Evolutionary conservation across 2,329 filamentous ascomycete species (phyloP).

Genomic region (Ophioceras dolichostomum): DNA sequence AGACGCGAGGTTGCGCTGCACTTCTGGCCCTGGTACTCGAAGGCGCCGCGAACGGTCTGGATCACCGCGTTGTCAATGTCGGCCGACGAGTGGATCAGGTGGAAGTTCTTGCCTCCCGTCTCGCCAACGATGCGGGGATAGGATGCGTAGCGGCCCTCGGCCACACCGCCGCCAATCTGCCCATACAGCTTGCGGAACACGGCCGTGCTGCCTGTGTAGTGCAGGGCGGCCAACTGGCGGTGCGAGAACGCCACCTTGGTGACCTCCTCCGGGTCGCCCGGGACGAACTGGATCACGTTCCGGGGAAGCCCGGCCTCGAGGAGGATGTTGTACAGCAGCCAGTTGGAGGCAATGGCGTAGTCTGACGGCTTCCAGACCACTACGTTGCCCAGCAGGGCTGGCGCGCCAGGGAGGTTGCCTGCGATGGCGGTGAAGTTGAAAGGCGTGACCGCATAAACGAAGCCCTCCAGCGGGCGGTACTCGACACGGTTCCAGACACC

Average conservation of each 20-base stretch:
- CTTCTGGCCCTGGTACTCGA: slow-evolving; percentile 39
- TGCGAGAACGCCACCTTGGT: slow-evolving; percentile 68
- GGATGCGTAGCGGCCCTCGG: slow-evolving; percentile 67
- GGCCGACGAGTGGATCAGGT: slow-evolving; percentile 32
- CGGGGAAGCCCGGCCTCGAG: slow-evolving; percentile 81
- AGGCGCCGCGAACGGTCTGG: slow-evolving; percentile 33
- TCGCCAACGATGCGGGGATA: slow-evolving; percentile 48
- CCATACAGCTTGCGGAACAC: slow-evolving; percentile 87
- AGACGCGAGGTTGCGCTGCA: slow-evolving; percentile 37
- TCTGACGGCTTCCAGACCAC: slow-evolving; percentile 97
- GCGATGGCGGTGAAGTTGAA: slow-evolving; percentile 98
- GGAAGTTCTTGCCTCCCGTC: slow-evolving; percentile 42
- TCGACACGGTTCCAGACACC: slow-evolving; percentile 90
- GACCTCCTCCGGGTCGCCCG: slow-evolving; percentile 74
- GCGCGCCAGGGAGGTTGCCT: slow-evolving; percentile 72
- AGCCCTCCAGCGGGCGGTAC: slow-evolving; percentile 82
- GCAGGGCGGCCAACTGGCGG: slow-evolving; percentile 75
- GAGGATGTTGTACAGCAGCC: slow-evolving; percentile 80
- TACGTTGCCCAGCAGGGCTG: slow-evolving; percentile 85
- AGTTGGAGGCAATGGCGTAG: slow-evolving; percentile 78
- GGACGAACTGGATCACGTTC: slow-evolving; percentile 88
- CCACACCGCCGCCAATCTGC: slow-evolving; percentile 70
- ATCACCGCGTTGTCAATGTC: slow-evolving; percentile 31
- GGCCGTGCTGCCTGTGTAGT: slow-evolving; percentile 87
- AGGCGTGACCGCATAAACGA: slow-evolving; percentile 86